These are phyloP conservation scores for Stygiomarasmius scandens DNA, from an alignment of 1,284 basidiomycete species.

Conservation along the genomic window DNA sequence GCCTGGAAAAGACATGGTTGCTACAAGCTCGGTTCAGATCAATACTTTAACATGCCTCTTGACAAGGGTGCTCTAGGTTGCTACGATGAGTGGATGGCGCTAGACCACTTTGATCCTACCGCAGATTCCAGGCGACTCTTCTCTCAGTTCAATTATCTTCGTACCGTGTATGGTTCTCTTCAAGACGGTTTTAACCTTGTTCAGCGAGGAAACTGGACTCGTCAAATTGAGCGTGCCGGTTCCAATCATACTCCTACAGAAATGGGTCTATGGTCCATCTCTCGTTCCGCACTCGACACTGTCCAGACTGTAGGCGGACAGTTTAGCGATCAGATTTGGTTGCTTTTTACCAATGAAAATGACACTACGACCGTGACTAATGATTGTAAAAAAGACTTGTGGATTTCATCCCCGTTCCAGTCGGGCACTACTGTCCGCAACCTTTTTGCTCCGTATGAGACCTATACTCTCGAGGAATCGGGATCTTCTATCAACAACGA, in stretches of 20 bases:
- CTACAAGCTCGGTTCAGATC: conserved; percentile 83
- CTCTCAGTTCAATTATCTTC: conserved; percentile 72
- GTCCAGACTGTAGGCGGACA: conserved; percentile 61
- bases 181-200: conserved; percentile 86
- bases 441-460: conserved; percentile 82
- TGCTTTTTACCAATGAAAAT: conserved; percentile 87
- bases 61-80: conserved; percentile 80
- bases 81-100: conserved; percentile 83
- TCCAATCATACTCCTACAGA: conserved; percentile 81
- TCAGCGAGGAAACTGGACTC: conserved; percentile 82
- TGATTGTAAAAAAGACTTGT: conserved; percentile 59
- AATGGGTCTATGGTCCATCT: conserved; percentile 84
- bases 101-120: conserved; percentile 93
- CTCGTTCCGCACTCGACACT: conserved; percentile 60
- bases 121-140: conserved; percentile 74
- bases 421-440: conserved; percentile 69
- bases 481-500: conserved; percentile 60
- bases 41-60: conserved; percentile 89
- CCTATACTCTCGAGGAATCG: conserved; percentile 68
- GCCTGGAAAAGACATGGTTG: conserved; percentile 94
- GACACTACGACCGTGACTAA: conserved; percentile 62
- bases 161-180: conserved; percentile 67
- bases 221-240: conserved; percentile 75
- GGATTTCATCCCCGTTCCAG: conserved; percentile 79
- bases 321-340: conserved; percentile 71